A percentile compares a stretch with the other conserved stretches of the same genome.
These are phyloP conservation scores for Fusarium humuli DNA, from an alignment of 2,329 filamentous ascomycete species.

Conservation along the genomic window DNA sequence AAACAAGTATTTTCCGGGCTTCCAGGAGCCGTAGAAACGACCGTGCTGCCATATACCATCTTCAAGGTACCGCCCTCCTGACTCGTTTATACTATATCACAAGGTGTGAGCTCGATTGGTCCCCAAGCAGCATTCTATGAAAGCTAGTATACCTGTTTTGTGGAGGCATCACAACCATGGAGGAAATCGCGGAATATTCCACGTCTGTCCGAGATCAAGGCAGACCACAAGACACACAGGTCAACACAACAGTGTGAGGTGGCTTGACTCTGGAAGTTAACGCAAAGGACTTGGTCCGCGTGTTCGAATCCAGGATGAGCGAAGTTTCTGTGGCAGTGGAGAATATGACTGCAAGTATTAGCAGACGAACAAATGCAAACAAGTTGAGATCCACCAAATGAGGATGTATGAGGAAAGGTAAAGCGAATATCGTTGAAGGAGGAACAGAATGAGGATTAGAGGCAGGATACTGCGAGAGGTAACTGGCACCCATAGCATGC, in stretches of 20 bases:
- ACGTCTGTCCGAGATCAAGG: constrained; percentile 21
- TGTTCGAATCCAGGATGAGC: constrained; percentile 17
- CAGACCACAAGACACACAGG: not conserved
- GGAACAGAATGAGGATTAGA: not conserved
- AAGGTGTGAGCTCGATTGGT: constrained; percentile 25
- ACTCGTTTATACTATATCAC: constrained; percentile 33
- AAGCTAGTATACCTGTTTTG: constrained; percentile 46
- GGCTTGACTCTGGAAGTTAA: constrained; percentile 17
- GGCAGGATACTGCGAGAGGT: not conserved
- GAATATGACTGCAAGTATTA: constrained; percentile 33
- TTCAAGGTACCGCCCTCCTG: constrained; percentile 37
- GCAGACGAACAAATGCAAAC: constrained; percentile 27
- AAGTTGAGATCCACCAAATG: constrained; percentile 22
- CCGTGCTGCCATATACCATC: constrained; percentile 68
- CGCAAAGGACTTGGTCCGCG: constrained; percentile 9
- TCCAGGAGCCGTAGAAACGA: constrained; percentile 75
- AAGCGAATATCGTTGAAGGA: not conserved
- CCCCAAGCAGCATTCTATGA: not conserved
- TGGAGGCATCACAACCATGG: constrained; percentile 49
- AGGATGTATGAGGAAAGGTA: constrained; percentile 7
- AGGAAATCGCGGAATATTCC: constrained; percentile 14
- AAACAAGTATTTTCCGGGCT: constrained; percentile 77
- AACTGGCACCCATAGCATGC: constrained; percentile 1
- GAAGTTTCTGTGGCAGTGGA: constrained; percentile 23
- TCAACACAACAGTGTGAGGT: constrained; percentile 14